A percentile compares a stretch with the other conserved stretches of the same genome.
phyloP scores from a whole-genome alignment of 768 basidiomycete genomes.

The Rubroboletus pulcherrimus region DNA sequence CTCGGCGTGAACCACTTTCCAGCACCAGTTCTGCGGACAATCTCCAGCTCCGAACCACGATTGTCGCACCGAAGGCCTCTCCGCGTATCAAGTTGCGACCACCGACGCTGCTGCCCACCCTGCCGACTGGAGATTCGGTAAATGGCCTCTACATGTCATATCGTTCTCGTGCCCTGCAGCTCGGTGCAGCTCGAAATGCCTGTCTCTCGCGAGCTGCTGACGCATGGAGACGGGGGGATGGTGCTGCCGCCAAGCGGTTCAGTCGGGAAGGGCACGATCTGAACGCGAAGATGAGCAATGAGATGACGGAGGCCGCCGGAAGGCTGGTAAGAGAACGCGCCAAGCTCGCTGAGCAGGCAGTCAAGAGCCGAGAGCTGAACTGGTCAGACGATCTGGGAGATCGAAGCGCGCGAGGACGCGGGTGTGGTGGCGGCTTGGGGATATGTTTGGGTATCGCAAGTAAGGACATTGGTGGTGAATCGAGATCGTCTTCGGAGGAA shows the following conservation, averaged over 20 bases:
- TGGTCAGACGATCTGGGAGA: slow-evolving; percentile 88
- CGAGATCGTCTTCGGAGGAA: slow-evolving; percentile 73
- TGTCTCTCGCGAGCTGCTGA: slow-evolving; percentile 94
- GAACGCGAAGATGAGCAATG: slow-evolving; percentile 84
- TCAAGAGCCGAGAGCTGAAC: slow-evolving; percentile 59
- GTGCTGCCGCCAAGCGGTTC: slow-evolving; percentile 92
- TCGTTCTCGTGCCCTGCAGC: slow-evolving; percentile 81
- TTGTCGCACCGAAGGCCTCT: slow-evolving; percentile 77
- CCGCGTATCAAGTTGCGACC: slow-evolving; percentile 81
- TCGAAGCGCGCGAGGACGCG: slow-evolving; percentile 65
- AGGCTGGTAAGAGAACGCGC: slow-evolving; percentile 82
- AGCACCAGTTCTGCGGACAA: slow-evolving; percentile 49
- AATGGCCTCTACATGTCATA: slow-evolving; percentile 86
- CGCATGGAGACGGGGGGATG: slow-evolving; percentile 93
- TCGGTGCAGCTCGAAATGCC: slow-evolving; percentile 91
- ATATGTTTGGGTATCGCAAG: slow-evolving; percentile 84
- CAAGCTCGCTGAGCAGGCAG: slow-evolving; percentile 70
- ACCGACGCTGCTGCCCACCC: slow-evolving; percentile 80
- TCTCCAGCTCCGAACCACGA: slow-evolving; percentile 60
- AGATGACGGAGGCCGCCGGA: slow-evolving; percentile 83
- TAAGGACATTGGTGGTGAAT: slow-evolving; percentile 48
- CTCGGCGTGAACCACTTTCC: slow-evolving; percentile 57
- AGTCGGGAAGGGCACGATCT: slow-evolving; percentile 91
- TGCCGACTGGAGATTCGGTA: slow-evolving; percentile 79
- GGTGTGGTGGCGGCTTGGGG: slow-evolving; percentile 79